These are phyloP conservation scores for Arbutus unedo DNA, from an alignment of 148 eudicot genomes.

Conservation along the genomic window DNA sequence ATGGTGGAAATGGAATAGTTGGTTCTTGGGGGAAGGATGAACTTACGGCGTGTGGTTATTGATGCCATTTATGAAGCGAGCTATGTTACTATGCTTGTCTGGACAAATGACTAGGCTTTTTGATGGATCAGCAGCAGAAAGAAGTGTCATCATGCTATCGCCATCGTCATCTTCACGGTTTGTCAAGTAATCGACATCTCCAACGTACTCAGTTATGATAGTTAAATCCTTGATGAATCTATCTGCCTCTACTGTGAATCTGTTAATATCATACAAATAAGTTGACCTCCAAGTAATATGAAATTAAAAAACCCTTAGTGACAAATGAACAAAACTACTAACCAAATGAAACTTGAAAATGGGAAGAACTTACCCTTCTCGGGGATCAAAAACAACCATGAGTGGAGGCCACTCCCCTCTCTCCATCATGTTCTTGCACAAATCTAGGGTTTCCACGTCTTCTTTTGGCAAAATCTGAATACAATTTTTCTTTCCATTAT, in stretches of 20 bases:
- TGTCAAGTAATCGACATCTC: slow-evolving; percentile 85
- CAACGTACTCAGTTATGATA: slow-evolving; percentile 89
- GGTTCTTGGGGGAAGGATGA: not conserved
- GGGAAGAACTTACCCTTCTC: slow-evolving; percentile 64
- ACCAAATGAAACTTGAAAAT: not conserved
- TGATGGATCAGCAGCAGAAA: slow-evolving; percentile 55
- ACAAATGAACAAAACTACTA: not conserved
- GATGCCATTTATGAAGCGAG: slow-evolving; percentile 97
- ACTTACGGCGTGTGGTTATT: slow-evolving; percentile 85
- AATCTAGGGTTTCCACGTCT: slow-evolving; percentile 52
- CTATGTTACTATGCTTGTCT: slow-evolving; percentile 85
- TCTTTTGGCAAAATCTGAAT: slow-evolving; percentile 67
- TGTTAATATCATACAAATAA: slow-evolving; percentile 24
- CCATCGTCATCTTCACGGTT: slow-evolving; percentile 90
- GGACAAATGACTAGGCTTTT: slow-evolving; percentile 90
- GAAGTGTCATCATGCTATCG: slow-evolving; percentile 95
- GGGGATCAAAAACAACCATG: slow-evolving; percentile 81
- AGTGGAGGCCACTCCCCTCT: slow-evolving; percentile 97
- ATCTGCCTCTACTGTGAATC: slow-evolving; percentile 95
- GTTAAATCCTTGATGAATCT: slow-evolving; percentile 71
- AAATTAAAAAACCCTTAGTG: not conserved
- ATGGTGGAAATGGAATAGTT: not conserved
- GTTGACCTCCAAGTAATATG: not conserved
- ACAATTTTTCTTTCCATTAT: not conserved
- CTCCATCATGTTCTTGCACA: slow-evolving; percentile 85